Conservation (phyloP, 2,329 filamentous ascomycete species). For the Epichloe coenophiala region DNA sequence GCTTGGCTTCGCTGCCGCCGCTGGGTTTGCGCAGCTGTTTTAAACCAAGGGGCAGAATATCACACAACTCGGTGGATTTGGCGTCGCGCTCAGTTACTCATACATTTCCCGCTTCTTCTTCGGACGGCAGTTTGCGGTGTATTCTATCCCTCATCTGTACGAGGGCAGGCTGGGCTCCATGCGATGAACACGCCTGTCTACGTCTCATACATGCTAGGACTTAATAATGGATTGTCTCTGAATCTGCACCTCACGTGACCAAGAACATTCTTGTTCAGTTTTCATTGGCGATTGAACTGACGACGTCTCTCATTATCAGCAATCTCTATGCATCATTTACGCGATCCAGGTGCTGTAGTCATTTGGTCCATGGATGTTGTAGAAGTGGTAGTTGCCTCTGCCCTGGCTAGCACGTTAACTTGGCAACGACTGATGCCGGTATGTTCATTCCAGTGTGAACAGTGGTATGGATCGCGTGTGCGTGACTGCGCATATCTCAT, state of each 20-base stretch:
- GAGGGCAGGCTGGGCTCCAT: slow-evolving; percentile 12
- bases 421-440: not conserved
- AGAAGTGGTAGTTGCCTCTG: no score
- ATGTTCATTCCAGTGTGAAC: not conserved
- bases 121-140: slow-evolving; percentile 22
- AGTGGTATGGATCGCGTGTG: not conserved
- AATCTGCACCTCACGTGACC: slow-evolving; percentile 6
- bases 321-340: not conserved
- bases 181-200: slow-evolving; percentile 7
- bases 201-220: slow-evolving; percentile 23
- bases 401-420: not conserved
- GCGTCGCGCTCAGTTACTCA: slow-evolving; percentile 22
- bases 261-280: not conserved
- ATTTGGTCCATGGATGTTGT: no score
- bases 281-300: not conserved
- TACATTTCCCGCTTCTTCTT: slow-evolving; percentile 18
- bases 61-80: slow-evolving; percentile 18
- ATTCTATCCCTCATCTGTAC: slow-evolving; percentile 15
- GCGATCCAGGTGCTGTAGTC: no score
- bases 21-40: slow-evolving; percentile 36
- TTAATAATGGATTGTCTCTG: slow-evolving; percentile 31
- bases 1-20: slow-evolving; percentile 33
- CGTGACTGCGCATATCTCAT: not conserved
- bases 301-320: not conserved
- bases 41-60: slow-evolving; percentile 22